Conservation (phyloP, 2,329 filamentous ascomycete genomes). For the Chalaropsis ovoidea region DNA sequence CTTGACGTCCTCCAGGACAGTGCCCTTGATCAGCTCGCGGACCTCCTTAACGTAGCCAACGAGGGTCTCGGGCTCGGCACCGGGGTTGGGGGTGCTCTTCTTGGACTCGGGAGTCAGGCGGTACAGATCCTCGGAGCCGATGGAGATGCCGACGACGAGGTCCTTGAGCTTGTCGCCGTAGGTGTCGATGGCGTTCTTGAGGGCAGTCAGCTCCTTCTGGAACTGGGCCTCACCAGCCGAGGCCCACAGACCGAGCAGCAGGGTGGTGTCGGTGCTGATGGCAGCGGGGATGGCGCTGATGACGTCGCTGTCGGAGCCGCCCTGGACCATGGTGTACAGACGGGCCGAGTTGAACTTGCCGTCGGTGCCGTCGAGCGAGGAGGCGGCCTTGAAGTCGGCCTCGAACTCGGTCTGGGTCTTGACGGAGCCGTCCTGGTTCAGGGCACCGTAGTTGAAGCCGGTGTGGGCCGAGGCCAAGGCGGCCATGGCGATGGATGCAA, state of each 20-base stretch:
- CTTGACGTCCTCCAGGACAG: slow-evolving; percentile 45
- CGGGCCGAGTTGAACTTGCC: slow-evolving; percentile 57
- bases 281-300: slow-evolving; percentile 72
- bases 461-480: slow-evolving; percentile 36
- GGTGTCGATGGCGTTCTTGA: slow-evolving; percentile 56
- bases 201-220: slow-evolving; percentile 62
- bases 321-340: slow-evolving; percentile 62
- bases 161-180: slow-evolving; percentile 57
- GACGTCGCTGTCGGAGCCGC: slow-evolving; percentile 46
- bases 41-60: slow-evolving; percentile 61
- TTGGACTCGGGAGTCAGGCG: slow-evolving; percentile 63
- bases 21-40: slow-evolving; percentile 52
- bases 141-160: slow-evolving; percentile 69
- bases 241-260: slow-evolving; percentile 77
- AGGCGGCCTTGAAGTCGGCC: slow-evolving; percentile 56
- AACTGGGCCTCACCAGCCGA: slow-evolving; percentile 56
- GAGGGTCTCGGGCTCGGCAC: slow-evolving; percentile 52
- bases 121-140: slow-evolving; percentile 82
- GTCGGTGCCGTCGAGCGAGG: slow-evolving; percentile 51
- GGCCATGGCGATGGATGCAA: slow-evolving; percentile 21
- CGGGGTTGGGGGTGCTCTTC: slow-evolving; percentile 50
- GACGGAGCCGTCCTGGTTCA: slow-evolving; percentile 48
- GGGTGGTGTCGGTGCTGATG: slow-evolving; percentile 64
- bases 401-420: slow-evolving; percentile 58
- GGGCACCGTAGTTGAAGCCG: slow-evolving; percentile 66